These are phyloP conservation scores for Cutaneotrichosporon sp. DNA, from an alignment of 1,284 basidiomycete species.

Conservation along the genomic window DNA sequence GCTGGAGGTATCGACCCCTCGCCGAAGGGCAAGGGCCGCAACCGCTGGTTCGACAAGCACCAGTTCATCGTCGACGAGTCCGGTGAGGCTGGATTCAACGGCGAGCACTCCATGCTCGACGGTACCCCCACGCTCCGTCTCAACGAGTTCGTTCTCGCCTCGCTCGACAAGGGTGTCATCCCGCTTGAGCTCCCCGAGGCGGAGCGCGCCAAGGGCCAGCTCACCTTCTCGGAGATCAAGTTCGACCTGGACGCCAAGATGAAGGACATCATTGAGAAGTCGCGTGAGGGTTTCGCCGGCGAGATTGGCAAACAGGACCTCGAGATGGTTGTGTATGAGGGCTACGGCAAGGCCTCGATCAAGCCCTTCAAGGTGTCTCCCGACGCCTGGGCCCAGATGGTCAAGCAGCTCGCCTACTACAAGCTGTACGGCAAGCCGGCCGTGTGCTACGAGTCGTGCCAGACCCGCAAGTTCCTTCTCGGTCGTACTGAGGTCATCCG, in stretches of 20 bases:
- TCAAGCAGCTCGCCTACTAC: slow-evolving; percentile 92
- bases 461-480: slow-evolving; percentile 86
- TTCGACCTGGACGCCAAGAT: slow-evolving; percentile 64
- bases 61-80: slow-evolving; percentile 88
- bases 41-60: slow-evolving; percentile 97
- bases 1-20: slow-evolving; percentile 60
- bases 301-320: slow-evolving; percentile 78
- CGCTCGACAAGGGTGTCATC: slow-evolving; percentile 71
- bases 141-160: slow-evolving; percentile 88
- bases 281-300: slow-evolving; percentile 67
- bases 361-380: slow-evolving; percentile 86
- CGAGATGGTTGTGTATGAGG: slow-evolving; percentile 80
- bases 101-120: slow-evolving; percentile 58
- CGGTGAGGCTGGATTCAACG: slow-evolving; percentile 83
- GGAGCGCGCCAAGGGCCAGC: slow-evolving; percentile 49
- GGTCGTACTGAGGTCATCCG: slow-evolving; percentile 95
- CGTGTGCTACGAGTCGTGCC: slow-evolving; percentile 88
- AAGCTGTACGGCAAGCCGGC: slow-evolving; percentile 75
- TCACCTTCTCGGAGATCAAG: slow-evolving; percentile 60
- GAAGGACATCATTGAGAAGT: slow-evolving; percentile 50
- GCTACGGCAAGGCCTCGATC: slow-evolving; percentile 84
- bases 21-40: slow-evolving; percentile 57
- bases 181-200: slow-evolving; percentile 55
- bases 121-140: slow-evolving; percentile 91
- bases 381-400: slow-evolving; percentile 90